Percentiles rank a stretch among this genome's conserved stretches.
phyloP scores from a whole-genome alignment of 306 rosid genomes.

The Hylodesmum podocarpum region DNA sequence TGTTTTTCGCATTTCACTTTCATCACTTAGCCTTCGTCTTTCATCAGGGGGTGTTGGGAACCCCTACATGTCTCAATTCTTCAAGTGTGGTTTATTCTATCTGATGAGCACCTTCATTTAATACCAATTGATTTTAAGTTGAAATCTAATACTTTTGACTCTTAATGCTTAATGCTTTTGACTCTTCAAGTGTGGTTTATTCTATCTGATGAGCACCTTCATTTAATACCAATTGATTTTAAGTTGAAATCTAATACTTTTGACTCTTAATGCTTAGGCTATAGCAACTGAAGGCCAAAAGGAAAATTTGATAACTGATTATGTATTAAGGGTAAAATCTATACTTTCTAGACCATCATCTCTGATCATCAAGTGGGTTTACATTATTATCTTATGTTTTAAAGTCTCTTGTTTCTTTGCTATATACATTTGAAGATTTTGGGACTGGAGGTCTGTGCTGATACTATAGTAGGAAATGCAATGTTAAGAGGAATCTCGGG shows the following conservation, averaged over 20 bases:
- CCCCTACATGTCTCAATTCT: neutral
- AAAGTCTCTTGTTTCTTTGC: neutral
- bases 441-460: slow-evolving; percentile 56
- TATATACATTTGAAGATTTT: slow-evolving; percentile 41
- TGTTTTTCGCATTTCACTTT: neutral
- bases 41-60: neutral
- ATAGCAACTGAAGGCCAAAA: too few relatives aligned
- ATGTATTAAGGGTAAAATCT: too few relatives aligned
- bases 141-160: too few relatives aligned
- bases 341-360: too few relatives aligned
- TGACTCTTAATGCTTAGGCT: too few relatives aligned
- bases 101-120: neutral
- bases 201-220: neutral
- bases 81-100: neutral
- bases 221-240: neutral
- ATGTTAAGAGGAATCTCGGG: too few relatives aligned
- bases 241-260: too few relatives aligned
- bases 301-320: too few relatives aligned
- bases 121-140: too few relatives aligned
- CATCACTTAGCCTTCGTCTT: neutral
- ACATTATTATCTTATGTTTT: too few relatives aligned
- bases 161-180: too few relatives aligned
- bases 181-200: neutral
- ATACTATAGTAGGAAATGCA: slow-evolving; percentile 54
- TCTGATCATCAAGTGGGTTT: too few relatives aligned